A percentile compares a stretch with the other conserved stretches of the same genome.
Evolutionary conservation across 495 filamentous ascomycete species (phyloP).

Genomic region (Penicillium egyptiacum): DNA sequence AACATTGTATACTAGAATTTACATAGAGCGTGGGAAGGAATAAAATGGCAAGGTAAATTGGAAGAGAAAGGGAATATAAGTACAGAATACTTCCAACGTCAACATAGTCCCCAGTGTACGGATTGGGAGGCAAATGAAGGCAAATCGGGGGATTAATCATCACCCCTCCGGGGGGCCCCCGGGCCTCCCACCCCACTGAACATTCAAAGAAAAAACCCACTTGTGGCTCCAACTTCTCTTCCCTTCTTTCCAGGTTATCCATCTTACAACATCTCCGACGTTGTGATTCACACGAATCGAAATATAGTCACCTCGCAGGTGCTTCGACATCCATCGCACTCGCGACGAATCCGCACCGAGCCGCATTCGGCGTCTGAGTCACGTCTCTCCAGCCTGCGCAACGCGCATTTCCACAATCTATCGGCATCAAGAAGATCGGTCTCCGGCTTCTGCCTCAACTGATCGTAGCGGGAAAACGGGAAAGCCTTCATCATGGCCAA

Average conservation of each 20-base stretch:
- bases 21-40: not conserved
- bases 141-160: slow-evolving; percentile 26
- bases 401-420: slow-evolving; percentile 11
- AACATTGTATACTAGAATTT: not conserved
- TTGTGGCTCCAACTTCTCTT: slow-evolving; percentile 10
- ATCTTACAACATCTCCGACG: not conserved
- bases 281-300: not conserved
- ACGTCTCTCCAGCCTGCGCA: slow-evolving; percentile 12
- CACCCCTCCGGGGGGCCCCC: slow-evolving; percentile 15
- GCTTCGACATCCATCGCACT: not conserved
- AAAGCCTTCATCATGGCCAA: slow-evolving; percentile 54
- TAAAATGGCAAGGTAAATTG: not conserved
- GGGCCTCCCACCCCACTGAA: slow-evolving; percentile 12
- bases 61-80: not conserved
- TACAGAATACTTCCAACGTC: not conserved
- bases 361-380: slow-evolving; percentile 29
- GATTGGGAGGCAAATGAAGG: slow-evolving; percentile 3
- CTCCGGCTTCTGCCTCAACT: not conserved
- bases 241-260: slow-evolving; percentile 12
- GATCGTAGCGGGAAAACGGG: not conserved
- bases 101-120: not conserved
- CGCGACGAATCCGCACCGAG: slow-evolving; percentile 8
- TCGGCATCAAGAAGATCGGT: slow-evolving; percentile 4
- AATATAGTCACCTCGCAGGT: not conserved
- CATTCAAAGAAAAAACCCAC: slow-evolving; percentile 20